These are phyloP conservation scores for Mycogone perniciosa DNA, from an alignment of 2,329 filamentous ascomycete genomes.

Conservation along the genomic window DNA sequence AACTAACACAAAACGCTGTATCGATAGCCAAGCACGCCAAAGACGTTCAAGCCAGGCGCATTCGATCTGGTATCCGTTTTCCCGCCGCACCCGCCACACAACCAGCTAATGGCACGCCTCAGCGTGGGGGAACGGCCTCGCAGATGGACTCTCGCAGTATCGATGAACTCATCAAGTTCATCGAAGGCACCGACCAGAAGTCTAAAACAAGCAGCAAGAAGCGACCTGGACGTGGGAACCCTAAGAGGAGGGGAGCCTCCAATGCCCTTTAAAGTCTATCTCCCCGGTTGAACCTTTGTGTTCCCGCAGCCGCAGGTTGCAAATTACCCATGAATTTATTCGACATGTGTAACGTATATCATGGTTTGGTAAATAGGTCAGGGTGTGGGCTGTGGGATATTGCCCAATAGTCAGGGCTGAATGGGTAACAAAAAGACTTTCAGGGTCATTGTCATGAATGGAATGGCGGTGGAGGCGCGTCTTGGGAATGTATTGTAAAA, in stretches of 20 bases:
- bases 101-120: slow-evolving; percentile 27
- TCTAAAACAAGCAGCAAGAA: slow-evolving; percentile 48
- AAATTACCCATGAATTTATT: neutral
- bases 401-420: too few relatives aligned
- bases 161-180: slow-evolving; percentile 89
- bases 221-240: slow-evolving; percentile 46
- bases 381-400: neutral
- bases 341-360: slow-evolving; percentile 3
- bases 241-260: slow-evolving; percentile 43
- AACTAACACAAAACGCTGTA: slow-evolving; percentile 92
- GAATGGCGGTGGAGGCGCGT: neutral
- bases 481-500: slow-evolving; percentile 8
- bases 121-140: slow-evolving; percentile 23
- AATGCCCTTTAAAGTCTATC: neutral
- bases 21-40: slow-evolving; percentile 91
- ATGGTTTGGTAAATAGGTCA: slow-evolving; percentile 7
- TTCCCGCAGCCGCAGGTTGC: neutral
- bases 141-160: slow-evolving; percentile 73
- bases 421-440: too few relatives aligned
- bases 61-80: slow-evolving; percentile 65
- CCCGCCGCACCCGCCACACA: slow-evolving; percentile 32
- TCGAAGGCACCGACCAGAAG: slow-evolving; percentile 65
- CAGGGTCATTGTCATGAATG: neutral
- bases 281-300: neutral
- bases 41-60: slow-evolving; percentile 68